Evolutionary conservation across 352 stramenopile species (phyloP).

Genomic region (Phytophthora pini): DNA sequence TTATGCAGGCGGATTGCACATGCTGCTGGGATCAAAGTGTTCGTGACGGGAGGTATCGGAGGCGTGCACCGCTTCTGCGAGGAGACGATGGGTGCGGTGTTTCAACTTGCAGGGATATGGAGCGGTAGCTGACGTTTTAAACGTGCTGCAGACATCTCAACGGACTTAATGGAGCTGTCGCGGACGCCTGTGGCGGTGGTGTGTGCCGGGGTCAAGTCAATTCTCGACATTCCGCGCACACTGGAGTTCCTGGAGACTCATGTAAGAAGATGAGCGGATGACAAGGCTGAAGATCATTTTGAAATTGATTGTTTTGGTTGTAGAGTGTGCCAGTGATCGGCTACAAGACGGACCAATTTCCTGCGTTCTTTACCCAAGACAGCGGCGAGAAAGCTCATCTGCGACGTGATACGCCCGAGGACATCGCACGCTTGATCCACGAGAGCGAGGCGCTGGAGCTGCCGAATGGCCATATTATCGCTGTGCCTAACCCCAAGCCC

Average conservation of each 20-base stretch:
- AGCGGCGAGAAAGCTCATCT: constrained; percentile 90
- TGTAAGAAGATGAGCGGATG: constrained; percentile 31
- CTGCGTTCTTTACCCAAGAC: constrained; percentile 97
- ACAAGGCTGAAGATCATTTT: constrained; percentile 1
- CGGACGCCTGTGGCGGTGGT: constrained; percentile 97
- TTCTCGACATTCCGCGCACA: constrained; percentile 97
- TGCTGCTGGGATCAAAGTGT: constrained; percentile 95
- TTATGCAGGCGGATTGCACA: constrained; percentile 88
- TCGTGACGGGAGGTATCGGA: constrained; percentile 97
- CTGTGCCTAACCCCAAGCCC: constrained; percentile 90
- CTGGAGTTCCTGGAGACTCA: constrained; percentile 98
- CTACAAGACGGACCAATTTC: constrained; percentile 94
- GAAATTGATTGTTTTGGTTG: constrained; percentile 3
- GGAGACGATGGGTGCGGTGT: constrained; percentile 84
- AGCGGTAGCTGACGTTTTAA: constrained; percentile 2
- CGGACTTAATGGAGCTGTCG: constrained; percentile 96
- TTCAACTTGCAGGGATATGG: too few species aligned
- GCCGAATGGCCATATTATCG: constrained; percentile 88
- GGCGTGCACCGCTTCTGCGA: constrained; percentile 96
- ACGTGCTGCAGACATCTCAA: constrained; percentile 89
- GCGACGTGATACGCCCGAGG: constrained; percentile 83
- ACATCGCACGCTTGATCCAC: constrained; percentile 88
- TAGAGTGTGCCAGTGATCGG: constrained; percentile 95
- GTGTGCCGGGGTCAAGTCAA: constrained; percentile 98
- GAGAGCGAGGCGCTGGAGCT: constrained; percentile 80